phyloP scores from a whole-genome alignment of 1,284 basidiomycete genomes.

The Phylloporus gajari region DNA sequence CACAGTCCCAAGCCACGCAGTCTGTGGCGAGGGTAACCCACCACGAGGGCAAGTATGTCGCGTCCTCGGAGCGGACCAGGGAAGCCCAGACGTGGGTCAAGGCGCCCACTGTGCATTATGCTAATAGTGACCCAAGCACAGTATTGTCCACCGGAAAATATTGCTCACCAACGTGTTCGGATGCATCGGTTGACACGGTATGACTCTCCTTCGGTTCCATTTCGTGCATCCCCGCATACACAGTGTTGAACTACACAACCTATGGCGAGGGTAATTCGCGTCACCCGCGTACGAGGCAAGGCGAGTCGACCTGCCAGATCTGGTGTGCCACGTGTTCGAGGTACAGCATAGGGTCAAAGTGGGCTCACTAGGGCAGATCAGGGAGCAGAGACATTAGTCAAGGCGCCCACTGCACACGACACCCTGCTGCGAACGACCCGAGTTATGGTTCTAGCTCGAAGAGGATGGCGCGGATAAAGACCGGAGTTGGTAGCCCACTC shows the following conservation, averaged over 20 bases:
- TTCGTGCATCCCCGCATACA: too few relatives aligned
- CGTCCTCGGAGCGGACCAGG: slow-evolving; percentile 50
- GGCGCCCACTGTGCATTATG: slow-evolving; percentile 66
- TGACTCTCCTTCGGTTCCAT: too few relatives aligned
- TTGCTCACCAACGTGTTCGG: too few relatives aligned
- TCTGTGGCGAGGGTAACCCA: too few relatives aligned
- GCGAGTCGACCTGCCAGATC: slow-evolving; percentile 25
- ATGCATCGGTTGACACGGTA: too few relatives aligned
- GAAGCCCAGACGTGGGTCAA: slow-evolving; percentile 59
- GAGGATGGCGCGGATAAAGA: slow-evolving; percentile 35
- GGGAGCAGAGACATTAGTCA: slow-evolving; percentile 58
- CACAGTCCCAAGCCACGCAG: too few relatives aligned
- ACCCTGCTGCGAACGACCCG: slow-evolving; percentile 58
- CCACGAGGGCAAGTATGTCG: slow-evolving; percentile 38
- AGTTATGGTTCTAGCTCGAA: slow-evolving; percentile 40
- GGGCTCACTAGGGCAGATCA: slow-evolving; percentile 64
- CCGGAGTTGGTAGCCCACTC: slow-evolving; percentile 71
- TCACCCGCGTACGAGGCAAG: too few relatives aligned
- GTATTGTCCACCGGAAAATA: too few relatives aligned
- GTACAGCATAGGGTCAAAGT: slow-evolving; percentile 61
- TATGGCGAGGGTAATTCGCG: too few relatives aligned
- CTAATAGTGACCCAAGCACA: slow-evolving; percentile 46
- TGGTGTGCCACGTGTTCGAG: slow-evolving; percentile 70
- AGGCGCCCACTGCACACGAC: slow-evolving; percentile 67
- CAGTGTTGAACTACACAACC: too few relatives aligned